phyloP scores from a whole-genome alignment of 1,139 yeast species.

The Yamadazyma aaseri region DNA sequence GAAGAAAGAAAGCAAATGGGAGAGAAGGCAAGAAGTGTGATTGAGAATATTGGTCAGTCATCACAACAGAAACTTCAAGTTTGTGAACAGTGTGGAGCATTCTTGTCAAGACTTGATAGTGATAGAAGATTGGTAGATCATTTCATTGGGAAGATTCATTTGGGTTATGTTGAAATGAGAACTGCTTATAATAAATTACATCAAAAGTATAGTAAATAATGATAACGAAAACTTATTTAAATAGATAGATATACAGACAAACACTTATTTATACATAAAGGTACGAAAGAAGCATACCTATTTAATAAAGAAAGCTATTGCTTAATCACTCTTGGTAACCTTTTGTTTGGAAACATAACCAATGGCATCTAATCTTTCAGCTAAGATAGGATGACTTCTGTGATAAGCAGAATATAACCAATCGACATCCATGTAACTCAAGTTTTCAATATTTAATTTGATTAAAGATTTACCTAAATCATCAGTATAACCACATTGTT shows the following conservation, averaged over 20 bases:
- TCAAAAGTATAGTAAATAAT: constrained; percentile 16
- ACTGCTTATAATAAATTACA: constrained; percentile 53
- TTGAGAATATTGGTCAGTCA: constrained; percentile 79
- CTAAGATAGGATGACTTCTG: constrained; percentile 85
- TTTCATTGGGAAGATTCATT: constrained; percentile 82
- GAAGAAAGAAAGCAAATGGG: constrained; percentile 50
- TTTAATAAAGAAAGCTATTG: background rate
- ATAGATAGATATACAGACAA: no score
- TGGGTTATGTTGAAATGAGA: constrained; percentile 78
- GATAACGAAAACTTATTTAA: constrained; percentile 2
- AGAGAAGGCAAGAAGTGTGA: constrained; percentile 54
- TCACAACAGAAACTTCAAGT: constrained; percentile 91
- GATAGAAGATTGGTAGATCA: constrained; percentile 92
- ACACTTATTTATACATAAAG: no score
- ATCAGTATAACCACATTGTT: constrained; percentile 64
- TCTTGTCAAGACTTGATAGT: constrained; percentile 79
- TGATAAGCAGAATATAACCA: constrained; percentile 86
- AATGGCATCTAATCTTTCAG: constrained; percentile 81
- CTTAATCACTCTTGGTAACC: constrained; percentile 28
- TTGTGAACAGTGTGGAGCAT: constrained; percentile 91
- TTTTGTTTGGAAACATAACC: constrained; percentile 49
- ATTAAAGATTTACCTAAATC: constrained; percentile 73
- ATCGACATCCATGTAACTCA: constrained; percentile 83
- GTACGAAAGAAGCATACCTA: no score
- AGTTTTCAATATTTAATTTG: constrained; percentile 73